Evolutionary conservation across 176 grass and related monocot genomes (phyloP).

Genomic region (Ensete ventricosum): DNA sequence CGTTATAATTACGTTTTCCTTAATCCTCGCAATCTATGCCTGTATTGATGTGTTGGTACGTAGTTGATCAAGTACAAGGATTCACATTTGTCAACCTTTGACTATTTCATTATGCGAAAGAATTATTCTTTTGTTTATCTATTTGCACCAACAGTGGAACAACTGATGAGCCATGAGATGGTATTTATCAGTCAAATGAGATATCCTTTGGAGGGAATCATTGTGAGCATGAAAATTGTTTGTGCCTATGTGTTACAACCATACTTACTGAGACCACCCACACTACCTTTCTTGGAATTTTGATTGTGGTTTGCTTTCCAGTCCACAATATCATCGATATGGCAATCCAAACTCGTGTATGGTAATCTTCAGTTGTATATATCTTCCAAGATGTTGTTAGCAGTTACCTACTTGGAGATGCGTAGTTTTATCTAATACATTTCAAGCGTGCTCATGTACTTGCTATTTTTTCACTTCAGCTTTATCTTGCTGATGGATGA

Average conservation of each 20-base stretch:
- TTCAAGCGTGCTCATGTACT: too few species aligned
- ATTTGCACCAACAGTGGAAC: neutral
- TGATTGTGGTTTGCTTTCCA: neutral
- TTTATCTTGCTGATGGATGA: too few species aligned
- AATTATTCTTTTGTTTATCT: neutral
- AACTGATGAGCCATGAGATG: neutral
- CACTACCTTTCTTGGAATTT: neutral
- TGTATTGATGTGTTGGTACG: neutral
- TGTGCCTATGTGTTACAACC: neutral
- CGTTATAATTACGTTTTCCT: neutral
- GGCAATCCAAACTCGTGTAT: too few species aligned
- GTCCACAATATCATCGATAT: neutral
- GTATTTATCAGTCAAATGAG: neutral
- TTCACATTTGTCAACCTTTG: neutral
- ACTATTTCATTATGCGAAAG: neutral
- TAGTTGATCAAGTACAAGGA: neutral
- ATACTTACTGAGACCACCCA: neutral
- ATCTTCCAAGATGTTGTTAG: too few species aligned
- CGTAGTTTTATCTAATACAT: too few species aligned
- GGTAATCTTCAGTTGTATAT: too few species aligned
- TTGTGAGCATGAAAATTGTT: neutral
- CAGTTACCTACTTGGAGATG: too few species aligned
- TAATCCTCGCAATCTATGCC: neutral
- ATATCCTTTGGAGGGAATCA: neutral
- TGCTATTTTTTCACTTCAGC: too few species aligned